Evolutionary conservation across 495 filamentous ascomycete species (phyloP), one percentile per base, ranked within the genome.

Genomic region (Penicillium tannophilum): DNA sequence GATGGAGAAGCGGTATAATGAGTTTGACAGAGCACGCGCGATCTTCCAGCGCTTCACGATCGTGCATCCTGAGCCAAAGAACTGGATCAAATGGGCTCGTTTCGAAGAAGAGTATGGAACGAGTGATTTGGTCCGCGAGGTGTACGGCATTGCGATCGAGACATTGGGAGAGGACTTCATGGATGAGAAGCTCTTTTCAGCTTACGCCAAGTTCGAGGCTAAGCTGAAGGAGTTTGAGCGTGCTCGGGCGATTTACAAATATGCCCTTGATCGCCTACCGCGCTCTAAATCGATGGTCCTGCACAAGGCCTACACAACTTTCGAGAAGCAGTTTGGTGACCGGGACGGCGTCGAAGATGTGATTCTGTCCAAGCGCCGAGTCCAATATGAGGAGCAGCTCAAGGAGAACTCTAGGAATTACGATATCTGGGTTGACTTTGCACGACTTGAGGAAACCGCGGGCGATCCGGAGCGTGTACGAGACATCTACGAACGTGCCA

Each of bases 81-180:
- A 97, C 62, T 98, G 95, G 95, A 92, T 98, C 70, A 98, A 97
- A 72, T 98, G 94, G 94, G 88, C 94, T 61, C 86, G 91, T 43
- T 98, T 97, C 64, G 94, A 98, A 70, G 94, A 97, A 73, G 95
- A 98, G 66, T 89, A 84, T 64, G 94, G 94, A 5, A 95, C 92
- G 0, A 90, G 86, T 65, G 94, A 96, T 67, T 67, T 93, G 64
- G 94, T 98, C 6, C 84, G 94, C 42, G 93, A 98, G 60, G 94
- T 98, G 8, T 97, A 92, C 69, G 92, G 92, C 7, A 80, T 82
- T 58, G 95, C 94, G 12, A 87, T 97, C 35, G 93, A 97, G 65
- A 89, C 90, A 3, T 75, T 98, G 20, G 94, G 94, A 1, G 93
- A 98, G 58, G 90, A 97, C 50, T 97, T 96, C 63, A 93, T 97